Base-by-base conservation (phyloP, 2,329 filamentous ascomycete species). In the Colletotrichum truncatum region DNA sequence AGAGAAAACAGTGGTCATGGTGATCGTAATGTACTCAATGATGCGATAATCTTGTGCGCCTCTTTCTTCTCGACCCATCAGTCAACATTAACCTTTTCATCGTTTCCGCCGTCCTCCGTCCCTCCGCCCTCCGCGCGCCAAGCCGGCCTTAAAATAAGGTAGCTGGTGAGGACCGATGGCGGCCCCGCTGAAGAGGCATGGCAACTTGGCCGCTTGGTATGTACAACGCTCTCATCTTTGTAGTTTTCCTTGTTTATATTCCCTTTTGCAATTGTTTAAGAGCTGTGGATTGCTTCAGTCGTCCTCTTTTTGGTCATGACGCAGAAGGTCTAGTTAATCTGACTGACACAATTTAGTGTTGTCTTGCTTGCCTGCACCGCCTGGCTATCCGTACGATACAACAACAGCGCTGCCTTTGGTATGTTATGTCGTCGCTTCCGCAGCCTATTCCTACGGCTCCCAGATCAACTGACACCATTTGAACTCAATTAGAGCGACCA, bases 361-460 rank as follows among this genome's bases (percentile, higher is more conserved):
- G 16, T 58, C 6, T 36, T 67, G 2, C 28, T 66, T 16, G 46
- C 30, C 23, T 66, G 62, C 41, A 54, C 53, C 46, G 63, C 45
- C 21, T 71, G 74, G 60, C 57, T 77, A 58, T 75, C 73, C 21
- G 72, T 70, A 12, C 71, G 77, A 62, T 79, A 75, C 64, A 74
- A 74, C 59, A 72, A 65, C 56, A 78, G 76, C 64, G 74, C 76
- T 39, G 74, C 76, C 16, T 79, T 78, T 65, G 76, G 77, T 78
- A 76, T 67, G 70, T 49, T 2, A 23, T 18, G 2, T 14, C 10
- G n/a, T n/a, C 26, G 4, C 8, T 21, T 6, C 28, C 32, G 25
- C 5, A 25, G 16, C 3, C 14, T 23, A 4, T 8, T 26, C 21
- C 12, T 1, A 41, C 9, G 38, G 52, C 6, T 36, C 55, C 45